Base-by-base conservation (phyloP, 1,284 basidiomycete genomes). In the Pyrrhoderma noxium region DNA sequence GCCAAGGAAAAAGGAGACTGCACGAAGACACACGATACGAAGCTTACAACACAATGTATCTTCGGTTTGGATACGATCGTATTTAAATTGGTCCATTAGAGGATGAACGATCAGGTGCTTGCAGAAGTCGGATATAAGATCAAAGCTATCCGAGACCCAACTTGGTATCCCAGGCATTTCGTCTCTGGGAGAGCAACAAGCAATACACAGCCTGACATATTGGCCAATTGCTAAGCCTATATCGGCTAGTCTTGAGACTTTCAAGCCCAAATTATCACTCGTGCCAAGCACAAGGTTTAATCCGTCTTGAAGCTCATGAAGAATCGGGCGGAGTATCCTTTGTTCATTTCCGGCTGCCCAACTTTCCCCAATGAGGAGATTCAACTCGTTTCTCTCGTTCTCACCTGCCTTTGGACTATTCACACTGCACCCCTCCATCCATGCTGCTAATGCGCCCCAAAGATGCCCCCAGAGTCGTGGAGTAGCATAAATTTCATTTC, bases 341-440 rank as follows among this genome's bases (percentile, higher is more conserved):
- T 59, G 61, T 8, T 49, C 47, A 42, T 79, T 48, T 13, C 61
- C 56, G 5, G 63, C 3, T 14, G 7, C 9, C 53, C 53, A 54
- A 8, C 40, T 42, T 18, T 51, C 41, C 25, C 31, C 49, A 13
- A 54, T 34, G 11, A 41, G 25, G 7, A 14, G 60, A 2, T 76
- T 52, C 8, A 68, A 68, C 9, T 63, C 62, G 8, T 58, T 59
- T 51, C 80, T 73, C 61, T 90, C 89, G 13, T 65, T 65, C 57
- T 82, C 78, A 0, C 91, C 91, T 1, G 75, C 74, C 58, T 70
- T 76, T 9, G 80, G 64, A 0, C 77, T 75, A 62, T 95, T 94
- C 27, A 92, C 71, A 49, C 71, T 73, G 14, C 78, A 74, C 0
- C 92, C 90, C 58, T 86, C 82, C 3, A 89, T 62, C 81, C 85